Conservation (phyloP, 2,329 filamentous ascomycete genomes). For the Paracorniculantispora psalliotae region DNA sequence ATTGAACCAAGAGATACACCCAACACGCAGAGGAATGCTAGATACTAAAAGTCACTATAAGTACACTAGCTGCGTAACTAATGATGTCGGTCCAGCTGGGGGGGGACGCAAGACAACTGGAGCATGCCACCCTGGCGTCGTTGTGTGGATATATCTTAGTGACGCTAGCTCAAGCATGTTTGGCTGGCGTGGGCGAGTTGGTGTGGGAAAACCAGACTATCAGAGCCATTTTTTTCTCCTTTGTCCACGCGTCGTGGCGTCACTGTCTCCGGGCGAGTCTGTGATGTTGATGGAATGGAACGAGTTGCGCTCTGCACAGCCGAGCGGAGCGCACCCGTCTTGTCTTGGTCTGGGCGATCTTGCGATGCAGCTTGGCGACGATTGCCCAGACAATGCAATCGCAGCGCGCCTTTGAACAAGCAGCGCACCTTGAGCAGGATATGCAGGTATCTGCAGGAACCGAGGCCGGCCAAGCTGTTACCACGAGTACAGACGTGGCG, state of each 20-base stretch:
- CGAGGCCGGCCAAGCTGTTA: too few relatives aligned
- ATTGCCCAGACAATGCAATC: background rate
- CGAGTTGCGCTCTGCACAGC: background rate
- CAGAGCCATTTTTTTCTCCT: conserved; percentile 1
- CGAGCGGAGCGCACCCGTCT: background rate
- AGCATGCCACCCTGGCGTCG: background rate
- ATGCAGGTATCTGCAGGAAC: too few relatives aligned
- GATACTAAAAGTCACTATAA: background rate
- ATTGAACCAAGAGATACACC: background rate
- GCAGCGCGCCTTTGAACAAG: too few relatives aligned
- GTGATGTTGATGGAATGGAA: too few relatives aligned
- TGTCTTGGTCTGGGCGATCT: conserved; percentile 4
- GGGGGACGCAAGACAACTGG: background rate
- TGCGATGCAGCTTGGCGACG: background rate
- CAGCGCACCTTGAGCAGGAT: too few relatives aligned
- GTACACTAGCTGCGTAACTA: background rate
- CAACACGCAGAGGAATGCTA: background rate
- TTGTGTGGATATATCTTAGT: background rate
- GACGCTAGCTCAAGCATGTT: background rate
- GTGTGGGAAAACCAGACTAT: background rate
- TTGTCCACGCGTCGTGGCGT: conserved; percentile 5
- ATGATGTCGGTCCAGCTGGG: background rate
- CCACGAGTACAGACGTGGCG: too few relatives aligned
- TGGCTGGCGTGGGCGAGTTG: background rate
- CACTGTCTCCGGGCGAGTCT: too few relatives aligned